These are phyloP conservation scores for Chaetomiaceae sp. DNA, from an alignment of 2,329 filamentous ascomycete genomes.

Conservation along the genomic window DNA sequence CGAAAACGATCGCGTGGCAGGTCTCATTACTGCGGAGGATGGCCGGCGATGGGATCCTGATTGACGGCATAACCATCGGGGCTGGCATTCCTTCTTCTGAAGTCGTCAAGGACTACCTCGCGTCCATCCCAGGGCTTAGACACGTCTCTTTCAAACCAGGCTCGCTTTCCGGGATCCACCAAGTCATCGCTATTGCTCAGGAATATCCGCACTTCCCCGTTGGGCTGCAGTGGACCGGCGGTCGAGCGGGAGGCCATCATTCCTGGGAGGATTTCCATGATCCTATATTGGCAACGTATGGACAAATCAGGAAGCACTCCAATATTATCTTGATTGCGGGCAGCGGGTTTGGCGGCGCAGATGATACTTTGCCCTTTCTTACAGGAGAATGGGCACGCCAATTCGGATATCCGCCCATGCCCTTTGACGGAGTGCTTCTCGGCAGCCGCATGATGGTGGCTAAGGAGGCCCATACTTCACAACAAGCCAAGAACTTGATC, in stretches of 20 bases:
- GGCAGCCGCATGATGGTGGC: constrained; percentile 90
- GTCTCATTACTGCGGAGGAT: too few relatives aligned
- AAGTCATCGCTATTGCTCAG: constrained; percentile 84
- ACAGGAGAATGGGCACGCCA: constrained; percentile 78
- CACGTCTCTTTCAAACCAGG: constrained; percentile 92
- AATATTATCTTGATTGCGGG: constrained; percentile 86
- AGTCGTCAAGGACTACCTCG: constrained; percentile 85
- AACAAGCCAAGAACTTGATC: constrained; percentile 81
- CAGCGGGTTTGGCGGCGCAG: constrained; percentile 80
- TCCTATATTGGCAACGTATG: constrained; percentile 84
- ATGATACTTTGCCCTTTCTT: constrained; percentile 86
- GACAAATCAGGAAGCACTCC: constrained; percentile 71
- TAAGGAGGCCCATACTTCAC: constrained; percentile 82
- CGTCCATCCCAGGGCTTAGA: constrained; percentile 68
- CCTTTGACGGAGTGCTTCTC: constrained; percentile 84
- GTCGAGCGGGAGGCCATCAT: constrained; percentile 86
- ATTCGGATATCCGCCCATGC: constrained; percentile 84
- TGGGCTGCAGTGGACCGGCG: constrained; percentile 88
- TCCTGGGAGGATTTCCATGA: constrained; percentile 92
- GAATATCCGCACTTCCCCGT: constrained; percentile 87
- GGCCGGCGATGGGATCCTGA: too few relatives aligned
- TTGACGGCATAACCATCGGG: constrained; percentile 85
- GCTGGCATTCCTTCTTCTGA: constrained; percentile 89
- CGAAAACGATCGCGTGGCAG: too few relatives aligned
- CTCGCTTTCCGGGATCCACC: constrained; percentile 77